Conservation (phyloP, 768 basidiomycete species). For the Tubosaeta sp. region DNA sequence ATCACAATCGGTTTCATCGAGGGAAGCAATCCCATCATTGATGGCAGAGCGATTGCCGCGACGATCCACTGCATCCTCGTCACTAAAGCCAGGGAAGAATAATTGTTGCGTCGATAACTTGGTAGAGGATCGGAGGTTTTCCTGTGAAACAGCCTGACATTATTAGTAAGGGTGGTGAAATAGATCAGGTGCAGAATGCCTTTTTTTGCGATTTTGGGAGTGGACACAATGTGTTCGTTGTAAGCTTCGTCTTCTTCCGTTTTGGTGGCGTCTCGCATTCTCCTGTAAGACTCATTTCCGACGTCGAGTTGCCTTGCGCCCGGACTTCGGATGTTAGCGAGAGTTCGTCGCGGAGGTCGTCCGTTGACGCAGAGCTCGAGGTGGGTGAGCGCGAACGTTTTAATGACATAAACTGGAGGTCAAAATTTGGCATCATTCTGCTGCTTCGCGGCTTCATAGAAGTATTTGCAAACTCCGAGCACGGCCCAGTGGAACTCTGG, state of each 20-base stretch:
- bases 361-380: constrained; percentile 12
- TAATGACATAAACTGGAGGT: constrained; percentile 42
- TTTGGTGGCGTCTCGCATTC: constrained; percentile 14
- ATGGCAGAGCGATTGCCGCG: background rate
- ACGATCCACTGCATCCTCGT: constrained; percentile 8
- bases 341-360: constrained; percentile 35
- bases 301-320: constrained; percentile 29
- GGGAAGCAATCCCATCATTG: constrained; percentile 4
- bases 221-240: background rate
- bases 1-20: constrained; percentile 31
- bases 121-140: background rate
- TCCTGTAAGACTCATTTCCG: constrained; percentile 34
- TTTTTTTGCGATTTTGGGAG: constrained; percentile 1
- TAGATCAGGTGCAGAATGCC: constrained; percentile 8
- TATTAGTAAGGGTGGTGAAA: constrained; percentile 9
- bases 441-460: constrained; percentile 1
- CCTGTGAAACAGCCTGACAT: constrained; percentile 1
- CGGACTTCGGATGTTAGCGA: constrained; percentile 30
- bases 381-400: constrained; percentile 20
- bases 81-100: constrained; percentile 16
- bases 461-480: constrained; percentile 40
- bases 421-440: constrained; percentile 41
- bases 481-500: constrained; percentile 35
- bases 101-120: constrained; percentile 6
- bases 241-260: constrained; percentile 7